Percentiles rank a stretch among this genome's conserved stretches.
Evolutionary conservation across 2,329 filamentous ascomycete species (phyloP).

Genomic region (Xylariaceae sp.): DNA sequence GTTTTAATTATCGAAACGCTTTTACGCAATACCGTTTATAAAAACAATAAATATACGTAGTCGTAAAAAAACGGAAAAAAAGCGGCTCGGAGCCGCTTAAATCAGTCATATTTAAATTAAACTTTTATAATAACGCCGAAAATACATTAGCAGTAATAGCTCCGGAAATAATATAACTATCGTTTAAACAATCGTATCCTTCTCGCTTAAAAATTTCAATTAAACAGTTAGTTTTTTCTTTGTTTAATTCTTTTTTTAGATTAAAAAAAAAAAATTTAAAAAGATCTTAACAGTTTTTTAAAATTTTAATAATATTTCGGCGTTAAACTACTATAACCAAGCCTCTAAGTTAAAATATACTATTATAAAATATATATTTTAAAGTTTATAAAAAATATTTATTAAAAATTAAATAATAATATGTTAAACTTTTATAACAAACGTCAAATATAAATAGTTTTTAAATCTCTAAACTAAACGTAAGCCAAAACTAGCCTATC

Average conservation of each 20-base stretch:
- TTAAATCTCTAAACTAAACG: too few species aligned
- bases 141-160: not conserved
- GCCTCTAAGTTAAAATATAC: slow-evolving; percentile 9
- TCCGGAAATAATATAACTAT: slow-evolving; percentile 3
- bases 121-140: slow-evolving; percentile 1
- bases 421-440: too few species aligned
- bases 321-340: slow-evolving; percentile 11
- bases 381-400: too few species aligned
- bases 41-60: not conserved
- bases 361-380: not conserved
- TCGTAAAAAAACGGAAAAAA: not conserved
- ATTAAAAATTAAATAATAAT: too few species aligned
- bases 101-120: not conserved
- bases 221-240: slow-evolving; percentile 5
- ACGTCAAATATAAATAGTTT: too few species aligned
- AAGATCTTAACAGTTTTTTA: not conserved
- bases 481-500: too few species aligned
- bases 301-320: slow-evolving; percentile 13
- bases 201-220: not conserved
- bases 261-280: slow-evolving; percentile 4
- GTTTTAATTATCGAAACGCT: not conserved
- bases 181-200: slow-evolving; percentile 8
- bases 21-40: not conserved
- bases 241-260: not conserved
- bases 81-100: not conserved